Percentiles rank a stretch among this genome's conserved stretches.
Conservation (phyloP, 2,329 filamentous ascomycete species). For the Aspergillus novofumigatus region DNA sequence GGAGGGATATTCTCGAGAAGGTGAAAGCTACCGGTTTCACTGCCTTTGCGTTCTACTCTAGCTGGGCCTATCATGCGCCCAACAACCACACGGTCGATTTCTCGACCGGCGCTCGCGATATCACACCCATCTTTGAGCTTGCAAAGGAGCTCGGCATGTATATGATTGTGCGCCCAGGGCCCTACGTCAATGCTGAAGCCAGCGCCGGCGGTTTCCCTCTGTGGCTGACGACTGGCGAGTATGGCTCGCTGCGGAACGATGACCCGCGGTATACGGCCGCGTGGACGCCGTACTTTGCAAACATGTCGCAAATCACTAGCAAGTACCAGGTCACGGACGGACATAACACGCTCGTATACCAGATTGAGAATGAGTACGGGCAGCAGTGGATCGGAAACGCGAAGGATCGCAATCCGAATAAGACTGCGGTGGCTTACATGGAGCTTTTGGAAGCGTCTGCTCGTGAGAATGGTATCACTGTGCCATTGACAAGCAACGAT, state of each 20-base stretch:
- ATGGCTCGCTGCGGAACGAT: conserved; percentile 31
- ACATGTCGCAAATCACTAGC: conserved; percentile 27
- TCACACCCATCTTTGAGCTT: conserved; percentile 50
- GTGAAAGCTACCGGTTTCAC: conserved; percentile 51
- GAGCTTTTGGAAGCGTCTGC: conserved; percentile 52
- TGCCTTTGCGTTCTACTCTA: conserved; percentile 45
- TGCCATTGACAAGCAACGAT: conserved; percentile 57
- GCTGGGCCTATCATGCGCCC: conserved; percentile 48
- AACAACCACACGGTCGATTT: conserved; percentile 48
- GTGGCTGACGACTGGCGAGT: conserved; percentile 57
- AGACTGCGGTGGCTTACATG: conserved; percentile 38
- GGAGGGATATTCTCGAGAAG: conserved; percentile 50
- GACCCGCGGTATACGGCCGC: conserved; percentile 29
- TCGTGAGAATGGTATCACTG: conserved; percentile 53
- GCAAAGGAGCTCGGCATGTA: conserved; percentile 54
- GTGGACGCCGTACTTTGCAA: conserved; percentile 28
- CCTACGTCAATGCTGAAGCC: conserved; percentile 62
- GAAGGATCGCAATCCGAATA: conserved; percentile 44
- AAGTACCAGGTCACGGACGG: conserved; percentile 28
- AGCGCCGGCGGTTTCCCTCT: conserved; percentile 60
- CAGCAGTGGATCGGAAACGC: conserved; percentile 34
- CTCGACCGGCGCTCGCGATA: conserved; percentile 50
- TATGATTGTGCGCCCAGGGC: conserved; percentile 54
- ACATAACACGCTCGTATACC: conserved; percentile 25
- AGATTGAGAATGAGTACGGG: conserved; percentile 36